Base-by-base conservation (phyloP, 768 basidiomycete genomes). In the Agaricus sinodeliciosus region DNA sequence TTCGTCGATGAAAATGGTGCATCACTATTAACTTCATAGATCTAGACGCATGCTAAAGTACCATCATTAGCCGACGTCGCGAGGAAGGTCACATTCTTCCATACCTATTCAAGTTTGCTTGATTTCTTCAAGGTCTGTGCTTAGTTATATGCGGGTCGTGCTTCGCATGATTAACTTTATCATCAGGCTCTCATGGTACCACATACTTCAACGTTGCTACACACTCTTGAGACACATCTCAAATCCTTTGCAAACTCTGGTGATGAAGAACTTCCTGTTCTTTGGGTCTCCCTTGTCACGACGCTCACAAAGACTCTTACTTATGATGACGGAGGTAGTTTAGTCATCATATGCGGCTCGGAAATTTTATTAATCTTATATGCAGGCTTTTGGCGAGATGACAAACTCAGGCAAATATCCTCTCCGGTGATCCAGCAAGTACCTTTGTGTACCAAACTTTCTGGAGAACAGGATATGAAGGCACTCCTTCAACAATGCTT, bases 351-450 rank as follows among this genome's bases (percentile, higher is more conserved):
- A 31, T 57, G 43, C 16, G 39, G 26, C 12, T 35, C 4, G 13
- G 15, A 25, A 36, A 9, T 13, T 45, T 48, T 19, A 48, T 42
- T 18, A 11, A 28, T 55, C 47, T n/a, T 40, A 44, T 45, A 19
- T 18, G n/a, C 57, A 94, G 94, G 74, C 9, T 96, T 90, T 77
- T 97, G 94, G 94, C 82, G 88, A 3, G 87, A 90, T 57, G 85
- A 90, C 62, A 87, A 86, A 58, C 65, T 91, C 19, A 76, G 81
- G 7, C 77, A 80, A 49, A 69, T 94, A 6, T 65, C 80, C 4
- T 67, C 78, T 4, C 70, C 79, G 0, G 58, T 94, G 27, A 72
- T 88, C 4, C 71, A 77, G 12, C 94, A 96, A 66, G 71, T 91
- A 15, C 69, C 80, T 3, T 69, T 80, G 9, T 76, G 76, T 46